Base-by-base conservation (phyloP, 139 green algal species). In the Closterium sp. region DNA sequence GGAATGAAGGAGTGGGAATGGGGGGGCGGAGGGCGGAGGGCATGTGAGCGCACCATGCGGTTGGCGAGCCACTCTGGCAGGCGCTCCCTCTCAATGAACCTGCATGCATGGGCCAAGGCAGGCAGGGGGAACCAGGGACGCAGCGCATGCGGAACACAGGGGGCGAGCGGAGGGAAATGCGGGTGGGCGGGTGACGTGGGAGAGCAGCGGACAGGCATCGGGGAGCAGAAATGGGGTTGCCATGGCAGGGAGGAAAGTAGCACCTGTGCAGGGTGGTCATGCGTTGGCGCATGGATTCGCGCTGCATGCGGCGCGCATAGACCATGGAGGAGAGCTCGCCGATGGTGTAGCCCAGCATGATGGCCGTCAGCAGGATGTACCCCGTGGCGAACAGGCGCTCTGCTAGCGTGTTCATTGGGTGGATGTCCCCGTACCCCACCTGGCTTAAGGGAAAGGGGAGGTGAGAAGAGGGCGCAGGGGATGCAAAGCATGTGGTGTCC, bases 11-110 rank as follows among this genome's bases (percentile, higher is more conserved):
- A n/a, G n/a, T n/a, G n/a, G n/a, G n/a, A 45, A 13, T 50, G 38
- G 13, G 38, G 38, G 34, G 38, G n/a, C n/a, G n/a, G n/a, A n/a
- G n/a, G n/a, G 62, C 17, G 62, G 62, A 79, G 38, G 38, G 38
- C 62, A 79, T 13, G 19, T 3, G 17, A 79, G 62, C 62, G 17
- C 31, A 90, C 31, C 87, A 90, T 45, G 87, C 87, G 87, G 28
- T 31, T 90, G 31, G 87, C 30, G 31, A 90, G 87, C 87, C 87
- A 90, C 87, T 90, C 87, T 19, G 87, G 87, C 24, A 90, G 87
- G 31, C 4, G 31, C 31, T 90, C 87, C 87, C 22, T 45, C 31
- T 45, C 87, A 21, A 90, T 62, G 87, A 73, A 90, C 31, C 27
- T 79, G 62, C 17, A n/a, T n/a, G n/a, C 38, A 50, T 50, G n/a